Conservation (phyloP, 1,284 basidiomycete species). For the Apiotrichum montevideense region DNA sequence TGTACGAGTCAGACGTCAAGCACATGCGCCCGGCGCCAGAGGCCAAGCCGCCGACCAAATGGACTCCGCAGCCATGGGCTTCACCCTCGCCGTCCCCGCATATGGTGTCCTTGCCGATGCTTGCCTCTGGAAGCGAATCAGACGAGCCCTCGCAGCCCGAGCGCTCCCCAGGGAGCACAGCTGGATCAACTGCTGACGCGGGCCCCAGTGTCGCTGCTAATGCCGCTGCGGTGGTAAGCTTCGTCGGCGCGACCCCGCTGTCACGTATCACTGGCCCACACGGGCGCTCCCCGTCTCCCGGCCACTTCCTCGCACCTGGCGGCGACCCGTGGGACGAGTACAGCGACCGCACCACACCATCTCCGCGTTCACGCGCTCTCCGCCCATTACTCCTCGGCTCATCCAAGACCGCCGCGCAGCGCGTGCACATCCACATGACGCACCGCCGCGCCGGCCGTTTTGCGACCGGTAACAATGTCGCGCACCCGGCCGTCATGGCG, state of each 20-base stretch:
- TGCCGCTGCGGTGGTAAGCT: background rate
- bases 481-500: background rate
- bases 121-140: background rate
- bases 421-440: constrained; percentile 6
- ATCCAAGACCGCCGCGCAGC: constrained; percentile 7
- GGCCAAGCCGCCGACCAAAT: background rate
- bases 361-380: constrained; percentile 9
- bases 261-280: background rate
- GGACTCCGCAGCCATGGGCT: constrained; percentile 5
- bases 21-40: constrained; percentile 1
- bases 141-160: background rate
- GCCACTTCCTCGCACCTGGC: constrained; percentile 2
- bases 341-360: constrained; percentile 15
- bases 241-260: background rate
- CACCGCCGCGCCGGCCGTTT: background rate
- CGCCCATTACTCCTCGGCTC: constrained; percentile 11
- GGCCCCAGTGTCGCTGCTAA: background rate
- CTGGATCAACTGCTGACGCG: no score
- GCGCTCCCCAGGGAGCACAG: no score
- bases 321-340: constrained; percentile 21
- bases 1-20: background rate
- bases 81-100: constrained; percentile 8
- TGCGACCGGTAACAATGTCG: constrained; percentile 2
- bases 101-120: background rate
- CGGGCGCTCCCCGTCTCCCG: background rate